Evolutionary conservation across 2,329 filamentous ascomycete genomes (phyloP), one percentile per base, ranked within the genome.

Genomic region (Aspergillus aculeatus): DNA sequence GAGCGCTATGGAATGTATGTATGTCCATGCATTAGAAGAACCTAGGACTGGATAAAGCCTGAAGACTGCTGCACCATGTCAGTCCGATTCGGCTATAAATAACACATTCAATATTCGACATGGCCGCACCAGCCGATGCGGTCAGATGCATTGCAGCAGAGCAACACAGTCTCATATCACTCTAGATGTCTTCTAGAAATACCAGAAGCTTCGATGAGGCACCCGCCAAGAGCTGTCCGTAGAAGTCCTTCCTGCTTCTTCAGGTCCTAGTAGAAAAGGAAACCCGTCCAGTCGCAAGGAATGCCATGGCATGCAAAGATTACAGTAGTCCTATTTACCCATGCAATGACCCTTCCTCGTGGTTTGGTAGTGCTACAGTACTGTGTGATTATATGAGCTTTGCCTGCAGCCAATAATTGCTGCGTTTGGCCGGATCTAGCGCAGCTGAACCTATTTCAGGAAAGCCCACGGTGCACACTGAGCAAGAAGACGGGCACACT

Each of bases 151-250:
- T 16, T 44, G 38, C 16, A 44, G 38, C 38, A 44, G 14, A 19
- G 14, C n/a, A n/a, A 44, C 38, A 16, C 38, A 44, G 16, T n/a
- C 16, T 19, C 38, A 44, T 0, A 9, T 29, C 5, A 44, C 16
- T 3, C 14, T 44, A 1, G 5, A 2, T 19, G 14, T 7, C 66
- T 73, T 72, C 69, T 67, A 72, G 68, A 71, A 64, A 62, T 66
- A 65, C 62, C 67, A 66, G 67, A 70, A 71, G 62, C 60, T 62
- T 69, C 58, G 26, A 56, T 59, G 58, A 61, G 54, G 59, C 63
- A 62, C 64, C 52, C 60, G 32, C 19, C 50, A 41, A 35, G n/a
- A 12, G 49, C 50, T 60, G 53, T 50, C 53, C 29, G n/a, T 35
- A 31, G 38, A 23, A 41, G 50, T 38, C 29, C 41, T 54, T 55